Base-by-base conservation (phyloP, 2,329 filamentous ascomycete genomes). In the Pseudogymnoascus sp. region DNA sequence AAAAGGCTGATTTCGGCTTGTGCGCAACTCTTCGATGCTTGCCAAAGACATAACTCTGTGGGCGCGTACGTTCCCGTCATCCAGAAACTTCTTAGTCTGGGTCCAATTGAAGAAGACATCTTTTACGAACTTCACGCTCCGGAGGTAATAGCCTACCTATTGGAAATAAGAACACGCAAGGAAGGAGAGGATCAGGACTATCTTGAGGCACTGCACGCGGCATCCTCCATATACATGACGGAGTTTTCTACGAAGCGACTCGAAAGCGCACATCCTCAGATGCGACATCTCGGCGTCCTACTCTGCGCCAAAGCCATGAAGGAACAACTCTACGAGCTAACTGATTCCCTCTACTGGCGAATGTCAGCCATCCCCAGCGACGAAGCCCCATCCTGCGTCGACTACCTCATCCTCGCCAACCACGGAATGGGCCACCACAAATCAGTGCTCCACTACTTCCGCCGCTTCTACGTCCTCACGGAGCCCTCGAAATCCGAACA, bases 331-430 rank as follows among this genome's bases (percentile, higher is more conserved):
- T 68, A 69, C 61, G 60, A 66, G 13, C 60, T 69, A 29, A 68
- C 68, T 14, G 47, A 66, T 26, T 47, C 64, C 7, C 13, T 74
- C 4, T 72, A 67, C 37, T 66, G 42, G 42, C 68, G 70, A 2
- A 50, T 70, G 16, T 62, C 66, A 33, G 29, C 26, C 7, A 64
- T 35, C 42, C 62, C 63, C 53, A 63, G 59, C 13, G 65, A 64
- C 8, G 50, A 59, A 1, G 50, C 64, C 19, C 56, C 44, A 0
- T 16, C 8, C 0, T 53, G 59, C 59, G 64, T 66, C 10, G 31
- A 66, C n/a, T 63, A 65, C 56, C 63, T 70, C 6, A 69, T 73
- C 11, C 64, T 59, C 21, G 69, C 72, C 14, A 50, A 62, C 24
- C 63, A 69, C 64, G 61, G 61, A 11, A 47, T 62, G 47, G 67